Evolutionary conservation across 1,139 yeast species (phyloP), one percentile per base, ranked within the genome.

Genomic region (Pichia terricola): DNA sequence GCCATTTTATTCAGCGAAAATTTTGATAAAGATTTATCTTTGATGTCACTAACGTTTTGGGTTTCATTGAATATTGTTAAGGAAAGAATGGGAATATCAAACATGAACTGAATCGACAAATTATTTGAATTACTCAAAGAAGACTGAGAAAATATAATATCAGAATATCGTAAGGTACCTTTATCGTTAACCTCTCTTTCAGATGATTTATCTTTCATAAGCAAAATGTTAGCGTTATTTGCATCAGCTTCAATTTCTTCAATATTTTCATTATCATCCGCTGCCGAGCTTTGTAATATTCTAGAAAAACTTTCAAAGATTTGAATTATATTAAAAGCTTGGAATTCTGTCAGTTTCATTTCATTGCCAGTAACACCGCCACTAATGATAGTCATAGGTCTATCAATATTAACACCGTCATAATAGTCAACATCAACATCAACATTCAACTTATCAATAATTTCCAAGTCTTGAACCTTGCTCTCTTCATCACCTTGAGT

Each of bases 291-390:
- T 27, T 63, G 65, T 44, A 83, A 73, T 0, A 85, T 83, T 31
- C 72, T 64, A 0, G 85, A 69, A 1, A 89, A 60, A 1, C 81
- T 72, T 41, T 74, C 75, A 3, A 76, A 66, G 40, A 89, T 65
- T 25, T 71, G 67, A 54, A 77, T 59, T 44, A 89, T 59, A 53
- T 77, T 80, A 34, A 70, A 66, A 39, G 84, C 68, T 62, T 94
- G 98, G 35, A 78, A 62, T 53, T 91, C 97, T 0, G 96, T 84
- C 46, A 91, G 63, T 31, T 74, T 71, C 51, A 87, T 67, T 41
- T 77, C 75, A 26, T 85, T 69, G 26, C 85, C 85, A 1, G 85
- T 77, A 57, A 85, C 70, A 28, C 69, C 65, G 22, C 95, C 94
- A 4, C 59, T 54, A 1, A 85, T 67, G 2, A 68, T 64, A 38